Conservation (phyloP, 2,329 filamentous ascomycete species). For the Fusarium veterinarium region DNA sequence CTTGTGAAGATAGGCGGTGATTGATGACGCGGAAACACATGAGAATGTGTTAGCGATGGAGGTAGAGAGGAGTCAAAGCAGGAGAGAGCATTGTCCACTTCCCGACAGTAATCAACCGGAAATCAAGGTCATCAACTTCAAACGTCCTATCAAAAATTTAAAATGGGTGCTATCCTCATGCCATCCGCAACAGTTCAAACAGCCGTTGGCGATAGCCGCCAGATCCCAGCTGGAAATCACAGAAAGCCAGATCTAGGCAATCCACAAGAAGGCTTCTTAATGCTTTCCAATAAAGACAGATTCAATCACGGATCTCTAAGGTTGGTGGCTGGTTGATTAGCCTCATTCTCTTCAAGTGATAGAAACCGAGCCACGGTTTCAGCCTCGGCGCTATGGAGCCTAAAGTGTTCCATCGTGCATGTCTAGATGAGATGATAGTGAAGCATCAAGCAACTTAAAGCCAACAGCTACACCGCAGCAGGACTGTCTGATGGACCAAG, state of each 20-base stretch:
- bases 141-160: slow-evolving; percentile 32
- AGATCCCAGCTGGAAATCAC: slow-evolving; percentile 30
- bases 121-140: slow-evolving; percentile 37
- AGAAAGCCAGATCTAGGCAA: slow-evolving; percentile 16
- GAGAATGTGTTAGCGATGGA: background rate
- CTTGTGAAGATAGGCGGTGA: slow-evolving; percentile 7
- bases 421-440: slow-evolving; percentile 12
- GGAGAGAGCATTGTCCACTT: slow-evolving; percentile 4
- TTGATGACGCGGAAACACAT: slow-evolving; percentile 17
- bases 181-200: slow-evolving; percentile 1
- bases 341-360: slow-evolving; percentile 35
- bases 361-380: slow-evolving; percentile 44
- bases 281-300: background rate
- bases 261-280: background rate
- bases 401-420: slow-evolving; percentile 24
- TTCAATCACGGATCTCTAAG: slow-evolving; percentile 8
- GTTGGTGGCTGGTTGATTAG: slow-evolving; percentile 24
- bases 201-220: slow-evolving; percentile 24
- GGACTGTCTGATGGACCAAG: slow-evolving; percentile 35
- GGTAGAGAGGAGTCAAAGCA: background rate
- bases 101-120: slow-evolving; percentile 2
- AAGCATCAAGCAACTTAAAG: slow-evolving; percentile 15
- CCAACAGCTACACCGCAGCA: slow-evolving; percentile 15
- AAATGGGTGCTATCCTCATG: slow-evolving; percentile 18
- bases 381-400: slow-evolving; percentile 39